A percentile compares a stretch with the other conserved stretches of the same genome.
Conservation (phyloP, 257 asterid genomes). For the Nicotiana tabacum region DNA sequence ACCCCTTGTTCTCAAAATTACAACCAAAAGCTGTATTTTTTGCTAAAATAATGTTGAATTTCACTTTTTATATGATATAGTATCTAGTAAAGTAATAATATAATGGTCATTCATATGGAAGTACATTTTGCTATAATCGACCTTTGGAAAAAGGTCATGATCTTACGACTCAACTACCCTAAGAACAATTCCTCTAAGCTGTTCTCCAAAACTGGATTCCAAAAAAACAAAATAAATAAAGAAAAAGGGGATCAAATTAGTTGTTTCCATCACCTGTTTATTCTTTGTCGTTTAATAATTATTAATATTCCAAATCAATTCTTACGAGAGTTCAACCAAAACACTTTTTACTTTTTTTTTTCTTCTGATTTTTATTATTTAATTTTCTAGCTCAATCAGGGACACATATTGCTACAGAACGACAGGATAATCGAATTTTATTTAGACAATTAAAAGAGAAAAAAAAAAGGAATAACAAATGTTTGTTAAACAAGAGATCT, state of each 20-base stretch:
- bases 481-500: background rate
- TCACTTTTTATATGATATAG: background rate
- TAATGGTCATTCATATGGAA: background rate
- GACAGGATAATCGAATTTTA: background rate
- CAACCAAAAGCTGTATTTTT: conserved; percentile 1
- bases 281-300: conserved; percentile 9
- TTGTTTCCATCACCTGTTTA: background rate
- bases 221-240: background rate
- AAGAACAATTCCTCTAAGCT: background rate
- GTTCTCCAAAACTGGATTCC: background rate
- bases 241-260: background rate
- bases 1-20: conserved; percentile 8
- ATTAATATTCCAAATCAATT: conserved; percentile 7
- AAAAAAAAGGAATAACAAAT: background rate
- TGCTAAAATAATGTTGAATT: background rate
- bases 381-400: background rate
- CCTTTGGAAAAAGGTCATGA: background rate
- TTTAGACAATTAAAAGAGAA: background rate
- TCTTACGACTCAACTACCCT: conserved; percentile 1
- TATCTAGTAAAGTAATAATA: background rate
- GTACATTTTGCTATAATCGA: background rate
- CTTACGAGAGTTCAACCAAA: background rate
- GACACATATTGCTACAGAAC: background rate
- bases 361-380: background rate
- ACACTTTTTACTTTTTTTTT: background rate